Base-by-base conservation (phyloP, 352 stramenopile genomes). In the Discostella stelligera region DNA sequence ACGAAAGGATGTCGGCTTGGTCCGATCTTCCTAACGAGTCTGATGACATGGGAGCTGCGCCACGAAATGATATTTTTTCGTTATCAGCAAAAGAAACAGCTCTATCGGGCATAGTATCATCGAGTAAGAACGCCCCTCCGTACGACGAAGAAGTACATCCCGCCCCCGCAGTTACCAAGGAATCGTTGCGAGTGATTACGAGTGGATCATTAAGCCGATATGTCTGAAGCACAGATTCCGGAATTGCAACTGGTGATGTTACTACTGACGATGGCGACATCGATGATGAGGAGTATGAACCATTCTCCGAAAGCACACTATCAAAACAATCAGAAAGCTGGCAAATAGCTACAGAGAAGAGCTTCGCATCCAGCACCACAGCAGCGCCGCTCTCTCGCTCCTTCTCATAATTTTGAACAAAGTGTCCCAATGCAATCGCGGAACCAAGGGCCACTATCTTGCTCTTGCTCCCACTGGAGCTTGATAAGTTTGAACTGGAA, bases 311-410 rank as follows among this genome's bases (percentile, higher is more conserved):
- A 4, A 68, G 14, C 41, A 74, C n/a, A 69, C 30, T 52, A 39
- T 70, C 49, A 23, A 87, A 58, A 55, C 66, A 70, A n/a, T 82
- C 75, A 0, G 56, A 75, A 21, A 83, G 53, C 16, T 78, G 55
- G 3, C 23, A 52, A 2, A 82, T 37, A 21, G 67, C 71, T 39
- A 84, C 50, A 13, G 82, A 81, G 32, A 75, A 55, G 0, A 88
- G 67, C 56, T 85, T 85, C 32, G 77, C 67, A 63, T 88, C 82
- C 39, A 84, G 14, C 3, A 81, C 77, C 55, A 79, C 55, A 37
- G 75, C 10, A 5, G 23, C 44, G 13, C 39, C 54, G n/a, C 52
- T 27, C 23, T 41, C 25, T 53, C 13, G 21, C 52, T 25, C 8
- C 30, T 52, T 16, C 32, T 70, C 37, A 30, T 62, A 70, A 30